phyloP scores from a whole-genome alignment of 345 rosid species.

The Trapa incisa region DNA sequence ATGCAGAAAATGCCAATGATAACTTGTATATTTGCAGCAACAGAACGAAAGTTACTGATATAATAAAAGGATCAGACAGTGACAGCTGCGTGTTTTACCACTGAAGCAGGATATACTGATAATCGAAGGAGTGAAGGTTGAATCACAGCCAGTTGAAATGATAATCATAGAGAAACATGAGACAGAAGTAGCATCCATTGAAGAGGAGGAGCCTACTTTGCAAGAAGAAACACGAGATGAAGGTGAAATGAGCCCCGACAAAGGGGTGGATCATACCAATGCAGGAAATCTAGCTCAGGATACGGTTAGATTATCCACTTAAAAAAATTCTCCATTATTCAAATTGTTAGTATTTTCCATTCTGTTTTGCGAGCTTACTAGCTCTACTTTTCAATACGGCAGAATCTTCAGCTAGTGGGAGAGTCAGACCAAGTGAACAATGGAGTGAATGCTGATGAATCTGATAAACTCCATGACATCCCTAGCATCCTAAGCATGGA shows the following conservation, averaged over 20 bases:
- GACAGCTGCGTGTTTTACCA: background rate
- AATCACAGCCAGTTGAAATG: background rate
- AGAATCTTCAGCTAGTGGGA: background rate
- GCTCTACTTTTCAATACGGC: background rate
- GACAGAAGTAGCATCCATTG: background rate
- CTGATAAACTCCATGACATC: background rate
- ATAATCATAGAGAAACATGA: too few species aligned
- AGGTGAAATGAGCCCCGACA: background rate
- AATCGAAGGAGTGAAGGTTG: background rate
- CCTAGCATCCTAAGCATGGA: background rate
- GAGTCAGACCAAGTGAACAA: background rate
- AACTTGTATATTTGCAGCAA: too few species aligned
- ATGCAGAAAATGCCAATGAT: background rate
- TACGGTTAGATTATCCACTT: background rate
- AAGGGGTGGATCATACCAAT: background rate
- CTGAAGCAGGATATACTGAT: background rate
- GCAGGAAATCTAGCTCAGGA: slow-evolving; percentile 3
- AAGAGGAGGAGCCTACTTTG: background rate
- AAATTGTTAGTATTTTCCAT: background rate
- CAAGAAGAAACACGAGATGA: slow-evolving; percentile 1
- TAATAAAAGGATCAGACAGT: background rate
- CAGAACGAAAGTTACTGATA: too few species aligned
- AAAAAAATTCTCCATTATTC: background rate
- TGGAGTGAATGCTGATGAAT: background rate
- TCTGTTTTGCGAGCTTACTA: background rate